Conservation (phyloP, 2,329 filamentous ascomycete species). For the Pseudohalonectria lignicola region DNA sequence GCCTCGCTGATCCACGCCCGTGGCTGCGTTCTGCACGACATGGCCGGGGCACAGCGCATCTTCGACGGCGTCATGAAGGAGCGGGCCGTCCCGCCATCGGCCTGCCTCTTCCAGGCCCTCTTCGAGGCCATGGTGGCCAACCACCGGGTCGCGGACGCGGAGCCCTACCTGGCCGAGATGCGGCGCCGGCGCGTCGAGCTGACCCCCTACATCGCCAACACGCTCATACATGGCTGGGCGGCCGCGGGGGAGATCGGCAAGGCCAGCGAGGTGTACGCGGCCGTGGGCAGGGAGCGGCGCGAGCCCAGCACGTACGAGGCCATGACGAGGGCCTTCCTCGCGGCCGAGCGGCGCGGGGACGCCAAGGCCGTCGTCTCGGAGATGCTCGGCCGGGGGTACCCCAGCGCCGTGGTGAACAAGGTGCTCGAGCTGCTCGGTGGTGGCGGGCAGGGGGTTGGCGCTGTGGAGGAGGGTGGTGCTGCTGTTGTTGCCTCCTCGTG, state of each 20-base stretch:
- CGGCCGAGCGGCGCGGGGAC: constrained; percentile 65
- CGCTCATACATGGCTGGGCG: constrained; percentile 94
- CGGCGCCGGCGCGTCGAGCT: constrained; percentile 61
- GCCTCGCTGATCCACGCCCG: constrained; percentile 92
- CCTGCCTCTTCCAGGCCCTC: constrained; percentile 91
- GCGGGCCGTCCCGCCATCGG: constrained; percentile 56
- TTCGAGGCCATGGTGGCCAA: constrained; percentile 97
- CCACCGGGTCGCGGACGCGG: constrained; percentile 67
- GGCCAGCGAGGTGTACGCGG: constrained; percentile 67
- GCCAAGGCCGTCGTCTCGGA: constrained; percentile 77
- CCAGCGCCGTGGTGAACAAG: constrained; percentile 83
- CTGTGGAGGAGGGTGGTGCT: constrained; percentile 26
- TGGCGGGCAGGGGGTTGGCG: constrained; percentile 39
- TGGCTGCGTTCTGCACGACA: constrained; percentile 86
- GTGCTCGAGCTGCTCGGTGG: constrained; percentile 79
- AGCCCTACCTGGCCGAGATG: constrained; percentile 69
- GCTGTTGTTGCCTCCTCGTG: constrained; percentile 7
- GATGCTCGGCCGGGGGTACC: constrained; percentile 85
- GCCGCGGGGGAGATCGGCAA: constrained; percentile 70
- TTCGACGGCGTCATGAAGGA: constrained; percentile 74
- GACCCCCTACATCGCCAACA: constrained; percentile 97
- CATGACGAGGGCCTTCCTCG: constrained; percentile 89
- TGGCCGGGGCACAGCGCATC: constrained; percentile 68
- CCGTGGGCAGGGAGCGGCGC: constrained; percentile 65
- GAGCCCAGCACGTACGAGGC: constrained; percentile 98